A percentile compares a stretch with the other conserved stretches of the same genome.
These are phyloP conservation scores for Mercurialis annua DNA, from an alignment of 345 rosid species.

Conservation along the genomic window DNA sequence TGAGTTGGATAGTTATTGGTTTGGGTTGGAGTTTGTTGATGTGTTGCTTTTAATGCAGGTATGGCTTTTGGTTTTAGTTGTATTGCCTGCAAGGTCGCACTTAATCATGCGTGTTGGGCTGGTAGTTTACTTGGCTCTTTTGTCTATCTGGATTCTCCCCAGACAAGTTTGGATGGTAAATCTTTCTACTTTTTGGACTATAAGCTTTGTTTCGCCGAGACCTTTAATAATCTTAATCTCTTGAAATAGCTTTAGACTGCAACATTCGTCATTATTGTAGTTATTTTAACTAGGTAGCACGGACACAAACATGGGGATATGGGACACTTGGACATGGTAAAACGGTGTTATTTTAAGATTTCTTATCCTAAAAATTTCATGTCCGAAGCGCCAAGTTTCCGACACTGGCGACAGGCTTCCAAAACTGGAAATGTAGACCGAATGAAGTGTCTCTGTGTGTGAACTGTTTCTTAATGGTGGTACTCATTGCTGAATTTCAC, in stretches of 20 bases:
- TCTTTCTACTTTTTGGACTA: conserved; percentile 10
- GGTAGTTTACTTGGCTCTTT: conserved; percentile 54
- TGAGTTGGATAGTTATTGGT: not conserved
- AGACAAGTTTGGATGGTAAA: conserved; percentile 70
- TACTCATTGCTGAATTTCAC: conserved; percentile 13
- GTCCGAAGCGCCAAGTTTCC: too few relatives aligned
- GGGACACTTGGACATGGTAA: too few relatives aligned
- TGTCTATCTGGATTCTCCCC: conserved; percentile 74
- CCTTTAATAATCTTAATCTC: not conserved
- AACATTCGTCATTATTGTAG: too few relatives aligned
- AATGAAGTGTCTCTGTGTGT: not conserved
- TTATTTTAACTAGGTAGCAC: too few relatives aligned
- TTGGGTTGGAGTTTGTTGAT: not conserved
- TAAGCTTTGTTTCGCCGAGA: too few relatives aligned
- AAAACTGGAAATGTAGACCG: too few relatives aligned
- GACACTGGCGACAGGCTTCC: too few relatives aligned
- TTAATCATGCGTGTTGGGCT: conserved; percentile 72
- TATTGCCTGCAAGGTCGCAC: conserved; percentile 83
- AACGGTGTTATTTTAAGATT: not conserved
- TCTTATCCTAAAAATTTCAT: not conserved
- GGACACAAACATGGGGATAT: too few relatives aligned
- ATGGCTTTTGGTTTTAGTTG: conserved; percentile 87
- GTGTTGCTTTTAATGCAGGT: conserved; percentile 46
- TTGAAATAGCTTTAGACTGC: not conserved
- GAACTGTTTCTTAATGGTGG: not conserved